These are phyloP conservation scores for Colletotrichum australisinense DNA, from an alignment of 2,329 filamentous ascomycete genomes.

Conservation along the genomic window DNA sequence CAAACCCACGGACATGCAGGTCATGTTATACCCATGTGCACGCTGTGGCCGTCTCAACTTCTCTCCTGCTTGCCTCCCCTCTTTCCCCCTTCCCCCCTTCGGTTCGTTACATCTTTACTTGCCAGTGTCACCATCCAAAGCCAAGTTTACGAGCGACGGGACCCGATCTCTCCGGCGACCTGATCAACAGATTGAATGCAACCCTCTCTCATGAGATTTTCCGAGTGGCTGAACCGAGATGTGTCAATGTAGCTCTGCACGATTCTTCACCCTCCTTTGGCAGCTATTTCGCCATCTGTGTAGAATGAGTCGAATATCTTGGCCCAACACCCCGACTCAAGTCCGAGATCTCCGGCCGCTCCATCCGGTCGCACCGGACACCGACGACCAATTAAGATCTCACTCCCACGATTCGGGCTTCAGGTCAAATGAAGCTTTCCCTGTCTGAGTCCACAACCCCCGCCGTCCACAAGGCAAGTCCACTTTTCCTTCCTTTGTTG, in stretches of 20 bases:
- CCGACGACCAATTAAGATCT: background rate
- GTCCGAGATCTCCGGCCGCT: slow-evolving; percentile 13
- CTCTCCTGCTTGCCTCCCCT: background rate
- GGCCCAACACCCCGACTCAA: background rate
- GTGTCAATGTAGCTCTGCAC: background rate
- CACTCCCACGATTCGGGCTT: background rate
- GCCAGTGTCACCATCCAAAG: background rate
- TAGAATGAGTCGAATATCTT: background rate
- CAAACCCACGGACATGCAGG: background rate
- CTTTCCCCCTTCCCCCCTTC: too few relatives aligned
- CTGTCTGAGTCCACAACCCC: slow-evolving; percentile 1
- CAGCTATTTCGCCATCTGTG: too few relatives aligned
- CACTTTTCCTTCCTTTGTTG: background rate
- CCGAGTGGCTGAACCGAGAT: background rate
- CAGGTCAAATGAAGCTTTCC: slow-evolving; percentile 7
- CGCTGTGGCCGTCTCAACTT: slow-evolving; percentile 6
- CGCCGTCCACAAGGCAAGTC: background rate
- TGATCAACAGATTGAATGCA: slow-evolving; percentile 2
- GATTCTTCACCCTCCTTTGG: too few relatives aligned
- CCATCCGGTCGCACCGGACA: background rate
- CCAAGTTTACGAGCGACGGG: background rate
- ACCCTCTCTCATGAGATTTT: slow-evolving; percentile 3
- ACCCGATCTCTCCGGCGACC: background rate
- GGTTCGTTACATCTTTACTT: too few relatives aligned
- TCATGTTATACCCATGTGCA: background rate